Evolutionary conservation across 2,329 filamentous ascomycete genomes (phyloP), one percentile per base, ranked within the genome.

Genomic region (Aspergillus uvarum): DNA sequence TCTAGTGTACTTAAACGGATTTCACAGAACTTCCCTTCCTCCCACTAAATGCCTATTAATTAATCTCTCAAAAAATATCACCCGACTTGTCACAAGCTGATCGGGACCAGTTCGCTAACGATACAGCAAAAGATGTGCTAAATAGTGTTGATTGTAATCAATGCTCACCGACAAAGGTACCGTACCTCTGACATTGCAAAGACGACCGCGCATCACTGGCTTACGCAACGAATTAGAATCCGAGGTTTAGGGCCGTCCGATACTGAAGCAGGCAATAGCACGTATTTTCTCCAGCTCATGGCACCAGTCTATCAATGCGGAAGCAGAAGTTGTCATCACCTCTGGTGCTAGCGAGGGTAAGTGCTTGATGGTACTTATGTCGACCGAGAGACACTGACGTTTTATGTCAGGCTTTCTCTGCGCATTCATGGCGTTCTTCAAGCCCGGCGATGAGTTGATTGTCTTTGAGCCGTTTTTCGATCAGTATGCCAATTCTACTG

Each of bases 381-480:
- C 59, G 49, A 56, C 49, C 31, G 26, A 49, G 29, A 16, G 4
- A 2, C 11, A 35, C 47, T 3, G 10, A 35, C 7, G 2, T 29
- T 29, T 2, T 10, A 29, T 29, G 3, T 16, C 58, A 85, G 86
- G 91, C 70, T 98, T 98, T 91, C 82, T 99, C 65, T 94, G 90
- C 73, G 95, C 93, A 0, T 98, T 99, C 73, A 98, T 99, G 95
- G 95, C 86, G 3, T 99, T 99, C 69, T 87, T 99, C 59, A 95
- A 98, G 77, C 85, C 86, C 0, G 95, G 91, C 12, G 95, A 99
- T 72, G 95, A 99, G 77, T 94, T 97, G 65, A 96, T 99, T 67
- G 85, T 99, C 58, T 97, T 98, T 75, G 95, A 98, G 80, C 95
- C 95, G 12, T 99, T 97, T 80, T 99, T 98, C 74, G 95, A 99